Conservation (phyloP, 768 basidiomycete species). For the Mrakia blollopis region DNA sequence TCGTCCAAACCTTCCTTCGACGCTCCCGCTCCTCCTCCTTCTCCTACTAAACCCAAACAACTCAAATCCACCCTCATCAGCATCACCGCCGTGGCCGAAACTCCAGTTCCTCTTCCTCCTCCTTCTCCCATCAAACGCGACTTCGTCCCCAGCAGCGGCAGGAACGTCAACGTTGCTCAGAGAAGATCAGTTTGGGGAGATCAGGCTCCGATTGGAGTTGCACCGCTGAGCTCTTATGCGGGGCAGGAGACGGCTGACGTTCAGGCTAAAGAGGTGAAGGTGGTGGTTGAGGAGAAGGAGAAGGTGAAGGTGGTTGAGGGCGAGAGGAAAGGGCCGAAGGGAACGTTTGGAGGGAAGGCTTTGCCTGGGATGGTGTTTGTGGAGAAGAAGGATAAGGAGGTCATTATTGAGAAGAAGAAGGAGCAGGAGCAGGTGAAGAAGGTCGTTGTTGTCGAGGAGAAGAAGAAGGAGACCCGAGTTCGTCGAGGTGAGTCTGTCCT, state of each 20-base stretch:
- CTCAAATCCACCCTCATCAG: background rate
- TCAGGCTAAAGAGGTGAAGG: no score
- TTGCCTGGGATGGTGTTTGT: background rate
- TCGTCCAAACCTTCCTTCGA: no score
- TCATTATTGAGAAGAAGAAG: background rate
- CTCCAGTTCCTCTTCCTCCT: no score
- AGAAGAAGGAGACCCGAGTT: no score
- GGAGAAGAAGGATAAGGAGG: background rate
- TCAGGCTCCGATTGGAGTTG: background rate
- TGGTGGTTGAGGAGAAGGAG: background rate
- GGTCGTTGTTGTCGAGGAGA: no score
- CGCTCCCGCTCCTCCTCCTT: background rate
- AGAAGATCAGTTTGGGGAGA: constrained; percentile 8
- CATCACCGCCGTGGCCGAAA: no score
- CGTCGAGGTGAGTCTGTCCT: no score
- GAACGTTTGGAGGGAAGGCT: background rate
- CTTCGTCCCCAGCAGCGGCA: no score
- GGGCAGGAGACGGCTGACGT: background rate
- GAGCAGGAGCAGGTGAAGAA: background rate
- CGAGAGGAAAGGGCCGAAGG: background rate
- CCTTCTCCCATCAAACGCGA: no score
- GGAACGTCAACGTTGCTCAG: background rate
- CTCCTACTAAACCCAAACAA: background rate
- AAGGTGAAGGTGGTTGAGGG: background rate
- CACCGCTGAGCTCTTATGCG: background rate